Evolutionary conservation across 164 flowering plant genomes (phyloP).

Genomic region (Aristolochia fimbriata): DNA sequence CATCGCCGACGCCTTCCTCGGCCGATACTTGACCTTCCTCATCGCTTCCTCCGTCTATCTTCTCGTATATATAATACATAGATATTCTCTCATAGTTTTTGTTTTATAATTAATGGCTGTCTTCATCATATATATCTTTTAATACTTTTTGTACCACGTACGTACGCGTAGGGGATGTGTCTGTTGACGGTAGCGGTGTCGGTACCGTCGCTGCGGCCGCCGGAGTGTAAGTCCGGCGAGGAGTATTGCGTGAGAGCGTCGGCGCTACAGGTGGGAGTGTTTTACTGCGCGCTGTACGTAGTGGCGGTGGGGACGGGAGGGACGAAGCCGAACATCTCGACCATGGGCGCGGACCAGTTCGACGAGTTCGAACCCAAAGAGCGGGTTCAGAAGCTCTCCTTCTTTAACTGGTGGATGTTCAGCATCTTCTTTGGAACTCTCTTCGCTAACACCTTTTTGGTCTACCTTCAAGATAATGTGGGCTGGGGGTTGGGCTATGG

Average conservation of each 20-base stretch:
- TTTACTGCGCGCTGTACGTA: conserved; percentile 16
- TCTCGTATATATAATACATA: conserved; percentile 14
- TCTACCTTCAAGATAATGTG: conserved; percentile 24
- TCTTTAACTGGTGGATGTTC: conserved; percentile 34
- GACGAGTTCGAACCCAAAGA: conserved; percentile 23
- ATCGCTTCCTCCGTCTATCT: conserved; percentile 19
- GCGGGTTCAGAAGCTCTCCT: conserved; percentile 17
- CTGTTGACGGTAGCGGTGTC: conserved; percentile 17
- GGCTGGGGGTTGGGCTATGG: conserved; percentile 27
- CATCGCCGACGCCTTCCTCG: conserved; percentile 19
- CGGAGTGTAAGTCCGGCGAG: conserved; percentile 3
- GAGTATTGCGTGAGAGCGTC: conserved; percentile 9
- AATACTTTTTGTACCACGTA: too few species aligned
- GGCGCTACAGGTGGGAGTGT: conserved; percentile 13
- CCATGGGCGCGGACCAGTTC: conserved; percentile 20
- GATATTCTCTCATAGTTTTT: too few species aligned
- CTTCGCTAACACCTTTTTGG: conserved; percentile 21
- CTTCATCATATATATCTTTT: too few species aligned
- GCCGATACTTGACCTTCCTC: conserved; percentile 22
- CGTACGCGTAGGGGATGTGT: conserved; percentile 18
- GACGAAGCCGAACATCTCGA: conserved; percentile 26
- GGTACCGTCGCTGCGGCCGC: conserved; percentile 11
- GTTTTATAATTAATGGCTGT: too few species aligned
- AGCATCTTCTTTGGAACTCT: conserved; percentile 24
- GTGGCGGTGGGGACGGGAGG: conserved; percentile 22